Base-by-base conservation (phyloP, 208 protist species). In the Trypanosoma cruzi region DNA sequence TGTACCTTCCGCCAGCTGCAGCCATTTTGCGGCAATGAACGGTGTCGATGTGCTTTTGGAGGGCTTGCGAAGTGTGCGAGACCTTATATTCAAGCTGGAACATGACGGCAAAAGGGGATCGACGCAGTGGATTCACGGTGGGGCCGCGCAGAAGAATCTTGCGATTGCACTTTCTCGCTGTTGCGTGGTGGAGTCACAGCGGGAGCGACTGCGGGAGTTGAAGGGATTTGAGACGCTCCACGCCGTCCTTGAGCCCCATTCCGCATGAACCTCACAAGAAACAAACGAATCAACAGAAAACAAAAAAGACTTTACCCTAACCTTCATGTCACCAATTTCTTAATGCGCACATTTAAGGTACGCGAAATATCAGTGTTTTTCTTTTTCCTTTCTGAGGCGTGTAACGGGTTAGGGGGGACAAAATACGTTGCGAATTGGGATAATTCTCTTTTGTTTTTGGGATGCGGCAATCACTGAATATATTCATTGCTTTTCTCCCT, bases 181-280 rank as follows among this genome's bases (percentile, higher is more conserved):
- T 28, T 80, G 71, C 37, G 37, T 59, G 4, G 59, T 62, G 54
- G 72, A 79, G 54, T 69, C 73, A n/a, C 64, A 82, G 34, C 53
- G 66, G 24, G 71, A 81, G 28, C 66, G 71, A 31, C 62, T 85
- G 37, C 80, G 76, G 13, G 71, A 79, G 29, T 42, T 85, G 28
- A 82, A 76, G 56, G 80, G 80, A 18, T 79, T 85, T 44, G 80
- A 85, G 61, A 85, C 80, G 16, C 69, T 85, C 46, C 54, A 71
- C 53, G 80, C 80, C 10, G 44, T 82, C n/a, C 64, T 69, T 61
- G 59, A 75, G 46, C 36, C 64, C 10, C 29, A 73, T n/a, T n/a
- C n/a, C n/a, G n/a, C n/a, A n/a, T n/a, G n/a, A n/a, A n/a, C n/a
- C n/a, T n/a, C n/a, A n/a, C n/a, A n/a, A n/a, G n/a, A n/a, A n/a